Conservation (phyloP, 352 stramenopile species). For the Globisporangium nunn region DNA sequence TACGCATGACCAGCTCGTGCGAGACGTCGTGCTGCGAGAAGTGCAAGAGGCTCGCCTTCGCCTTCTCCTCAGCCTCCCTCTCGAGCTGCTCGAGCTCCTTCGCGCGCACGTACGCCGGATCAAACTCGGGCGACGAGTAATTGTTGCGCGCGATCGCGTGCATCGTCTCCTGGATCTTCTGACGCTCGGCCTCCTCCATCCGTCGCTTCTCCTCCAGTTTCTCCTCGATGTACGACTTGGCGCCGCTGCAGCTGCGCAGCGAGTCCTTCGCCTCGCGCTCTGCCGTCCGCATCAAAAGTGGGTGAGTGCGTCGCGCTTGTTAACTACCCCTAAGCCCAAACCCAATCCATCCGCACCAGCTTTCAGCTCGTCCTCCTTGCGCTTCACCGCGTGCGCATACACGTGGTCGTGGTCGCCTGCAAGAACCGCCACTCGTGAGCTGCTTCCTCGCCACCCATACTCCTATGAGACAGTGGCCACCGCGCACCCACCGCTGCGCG, state of each 20-base stretch:
- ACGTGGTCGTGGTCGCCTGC: slow-evolving; percentile 15
- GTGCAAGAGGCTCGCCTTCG: slow-evolving; percentile 41
- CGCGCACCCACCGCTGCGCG: slow-evolving; percentile 5
- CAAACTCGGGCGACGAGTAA: slow-evolving; percentile 40
- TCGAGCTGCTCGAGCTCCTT: slow-evolving; percentile 43
- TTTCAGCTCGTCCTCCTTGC: slow-evolving; percentile 13
- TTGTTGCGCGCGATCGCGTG: slow-evolving; percentile 37
- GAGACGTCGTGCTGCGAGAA: slow-evolving; percentile 48
- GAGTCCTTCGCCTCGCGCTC: slow-evolving; percentile 33
- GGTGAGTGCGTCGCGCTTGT: no score
- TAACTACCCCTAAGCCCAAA: no score
- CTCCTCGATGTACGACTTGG: slow-evolving; percentile 55
- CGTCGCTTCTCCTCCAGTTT: slow-evolving; percentile 57
- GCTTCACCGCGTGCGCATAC: slow-evolving; percentile 12
- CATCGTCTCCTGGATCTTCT: slow-evolving; percentile 31
- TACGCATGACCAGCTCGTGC: slow-evolving; percentile 58
- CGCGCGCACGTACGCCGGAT: slow-evolving; percentile 43
- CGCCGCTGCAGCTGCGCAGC: slow-evolving; percentile 27
- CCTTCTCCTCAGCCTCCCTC: slow-evolving; percentile 49
- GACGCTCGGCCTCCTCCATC: slow-evolving; percentile 35
- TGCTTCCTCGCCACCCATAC: no score
- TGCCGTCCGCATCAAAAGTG: slow-evolving; percentile 8
- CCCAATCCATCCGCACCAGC: slow-evolving; percentile 1
- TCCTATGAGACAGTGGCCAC: neutral
- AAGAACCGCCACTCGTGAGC: neutral